These are phyloP conservation scores for Colletotrichum orchidophilum DNA, from an alignment of 2,329 filamentous ascomycete genomes.

Conservation along the genomic window DNA sequence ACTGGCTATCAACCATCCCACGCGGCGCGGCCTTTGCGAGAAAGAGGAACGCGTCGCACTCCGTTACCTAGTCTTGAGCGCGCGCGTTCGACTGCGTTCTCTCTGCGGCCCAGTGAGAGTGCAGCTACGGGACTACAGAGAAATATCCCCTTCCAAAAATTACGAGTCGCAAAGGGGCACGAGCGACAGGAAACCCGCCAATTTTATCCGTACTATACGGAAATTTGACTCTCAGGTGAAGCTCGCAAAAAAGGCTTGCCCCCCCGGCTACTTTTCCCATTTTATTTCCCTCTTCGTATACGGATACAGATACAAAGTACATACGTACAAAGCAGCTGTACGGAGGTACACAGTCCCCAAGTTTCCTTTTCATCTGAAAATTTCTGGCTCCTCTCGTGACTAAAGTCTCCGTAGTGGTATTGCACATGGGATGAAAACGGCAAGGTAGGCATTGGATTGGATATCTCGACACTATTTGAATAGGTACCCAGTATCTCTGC, in stretches of 20 bases:
- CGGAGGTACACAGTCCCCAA: background rate
- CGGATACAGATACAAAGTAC: too few relatives aligned
- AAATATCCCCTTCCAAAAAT: background rate
- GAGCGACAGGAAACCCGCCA: slow-evolving; percentile 12
- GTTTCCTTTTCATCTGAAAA: background rate
- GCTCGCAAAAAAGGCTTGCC: background rate
- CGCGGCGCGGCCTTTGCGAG: background rate
- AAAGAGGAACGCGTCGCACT: background rate
- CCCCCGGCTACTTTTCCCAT: background rate
- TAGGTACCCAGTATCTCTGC: too few relatives aligned
- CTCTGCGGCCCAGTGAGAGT: background rate
- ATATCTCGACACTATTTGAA: background rate
- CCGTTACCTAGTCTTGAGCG: background rate
- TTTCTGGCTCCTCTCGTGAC: background rate
- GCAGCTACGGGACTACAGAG: too few relatives aligned
- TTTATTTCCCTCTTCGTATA: background rate
- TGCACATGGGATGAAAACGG: background rate
- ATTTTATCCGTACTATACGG: slow-evolving; percentile 21
- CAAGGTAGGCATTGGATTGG: too few relatives aligned
- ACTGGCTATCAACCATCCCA: slow-evolving; percentile 2
- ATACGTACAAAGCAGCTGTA: background rate
- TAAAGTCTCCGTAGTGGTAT: background rate
- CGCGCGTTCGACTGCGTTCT: background rate
- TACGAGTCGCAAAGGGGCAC: slow-evolving; percentile 27
- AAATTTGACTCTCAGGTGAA: slow-evolving; percentile 30